Base-by-base conservation (phyloP, 176 grass and related monocot genomes). In the Triticum monococcum region DNA sequence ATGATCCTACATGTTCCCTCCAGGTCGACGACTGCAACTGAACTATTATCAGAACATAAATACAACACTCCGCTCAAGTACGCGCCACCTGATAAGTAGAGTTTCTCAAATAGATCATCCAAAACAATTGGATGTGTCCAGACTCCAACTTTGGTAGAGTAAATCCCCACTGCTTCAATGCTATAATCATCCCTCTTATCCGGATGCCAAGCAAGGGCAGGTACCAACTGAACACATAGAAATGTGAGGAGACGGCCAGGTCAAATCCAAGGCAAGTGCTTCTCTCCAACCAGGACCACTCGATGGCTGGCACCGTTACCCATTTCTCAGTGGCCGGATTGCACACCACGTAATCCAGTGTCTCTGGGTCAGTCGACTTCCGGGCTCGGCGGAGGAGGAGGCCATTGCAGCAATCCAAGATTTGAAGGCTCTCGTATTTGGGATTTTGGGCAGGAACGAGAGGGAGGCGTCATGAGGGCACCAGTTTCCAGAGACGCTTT, bases 191-290 rank as follows among this genome's bases (percentile, higher is more conserved):
- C 8, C 10, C 5, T 30, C 8, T 22, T 37, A 22, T 1, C 0
- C 13, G 0, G 0, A 16, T 0, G 9, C 30, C 12, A 33, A 30
- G 13, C 9, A 17, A 69, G 1, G 1, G 2, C 11, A 0, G 37
- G 37, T 73, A 13, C n/a, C 7, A 43, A 73, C 70, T 73, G 38
- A 73, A 25, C n/a, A 73, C 38, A 24, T 73, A 5, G 70, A 73
- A 73, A 23, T 73, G 38, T 1, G 70, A 45, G 70, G 70, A 45
- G 11, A 45, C 22, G n/a, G 9, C 37, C 4, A n/a, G 70, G n/a
- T 73, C 38, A 5, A 73, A 73, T 23, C 37, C 70, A 0, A 73
- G 38, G n/a, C 37, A 8, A 73, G n/a, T 22, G 5, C 2, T 1
- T 22, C 0, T 1, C 35, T 13, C 12, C 2, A 8, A 10, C 20